Evolutionary conservation across 371 early-diverging fungal species (phyloP).

Genomic region (Nematocida sp.): DNA sequence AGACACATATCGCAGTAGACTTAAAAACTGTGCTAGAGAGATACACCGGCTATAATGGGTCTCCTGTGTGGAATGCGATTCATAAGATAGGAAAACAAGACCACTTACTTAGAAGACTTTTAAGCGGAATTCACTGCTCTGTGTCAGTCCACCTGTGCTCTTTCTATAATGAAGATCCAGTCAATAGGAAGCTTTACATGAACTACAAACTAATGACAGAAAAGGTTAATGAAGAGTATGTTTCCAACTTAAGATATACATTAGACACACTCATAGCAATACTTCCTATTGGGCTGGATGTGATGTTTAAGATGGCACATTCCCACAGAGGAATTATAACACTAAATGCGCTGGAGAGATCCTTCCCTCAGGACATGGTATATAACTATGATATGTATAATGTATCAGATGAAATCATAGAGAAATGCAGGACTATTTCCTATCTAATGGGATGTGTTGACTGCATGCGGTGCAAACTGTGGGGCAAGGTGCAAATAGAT

Average conservation of each 20-base stretch:
- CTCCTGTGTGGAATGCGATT: conserved; percentile 21
- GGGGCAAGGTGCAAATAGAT: conserved; percentile 59
- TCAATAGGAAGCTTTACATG: conserved; percentile 26
- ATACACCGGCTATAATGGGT: conserved; percentile 53
- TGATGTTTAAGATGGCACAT: neutral
- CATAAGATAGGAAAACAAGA: conserved; percentile 27
- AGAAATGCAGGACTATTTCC: neutral
- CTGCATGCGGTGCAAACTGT: conserved; percentile 56
- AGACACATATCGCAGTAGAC: conserved; percentile 19
- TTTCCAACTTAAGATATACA: conserved; percentile 15
- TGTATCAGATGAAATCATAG: neutral
- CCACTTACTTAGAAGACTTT: conserved; percentile 2
- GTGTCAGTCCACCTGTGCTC: conserved; percentile 31
- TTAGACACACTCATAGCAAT: conserved; percentile 47
- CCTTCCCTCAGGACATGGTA: neutral
- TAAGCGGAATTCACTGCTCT: conserved; percentile 46
- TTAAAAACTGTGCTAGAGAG: conserved; percentile 43
- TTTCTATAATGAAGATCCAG: conserved; percentile 47
- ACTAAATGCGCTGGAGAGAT: neutral
- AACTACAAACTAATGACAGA: conserved; percentile 42
- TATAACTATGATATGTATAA: conserved; percentile 7
- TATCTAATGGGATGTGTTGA: conserved; percentile 39
- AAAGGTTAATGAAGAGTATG: conserved; percentile 9
- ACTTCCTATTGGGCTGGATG: conserved; percentile 4
- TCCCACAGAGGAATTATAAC: neutral